Conservation (phyloP, 2,329 filamentous ascomycete species). For the Exophiala oligosperma region DNA sequence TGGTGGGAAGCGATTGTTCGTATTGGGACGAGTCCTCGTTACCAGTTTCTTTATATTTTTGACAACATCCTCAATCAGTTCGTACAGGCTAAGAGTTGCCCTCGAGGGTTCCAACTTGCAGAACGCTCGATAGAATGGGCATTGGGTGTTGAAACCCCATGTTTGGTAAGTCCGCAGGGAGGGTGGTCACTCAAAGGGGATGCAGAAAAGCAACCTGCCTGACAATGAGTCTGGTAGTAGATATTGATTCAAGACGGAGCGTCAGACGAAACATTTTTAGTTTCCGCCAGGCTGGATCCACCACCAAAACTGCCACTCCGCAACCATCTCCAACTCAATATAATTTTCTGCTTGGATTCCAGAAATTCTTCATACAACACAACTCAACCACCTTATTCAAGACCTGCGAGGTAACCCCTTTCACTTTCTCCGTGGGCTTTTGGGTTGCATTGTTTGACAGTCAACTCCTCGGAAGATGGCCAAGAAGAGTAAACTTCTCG, state of each 20-base stretch:
- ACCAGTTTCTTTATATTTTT: no score
- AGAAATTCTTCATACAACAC: neutral
- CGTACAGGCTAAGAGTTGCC: no score
- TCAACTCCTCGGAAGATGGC: conserved; percentile 38
- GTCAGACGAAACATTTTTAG: no score
- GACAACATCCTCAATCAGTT: no score
- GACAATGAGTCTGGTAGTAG: neutral
- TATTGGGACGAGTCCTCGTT: no score
- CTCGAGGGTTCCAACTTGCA: no score
- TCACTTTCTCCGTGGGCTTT: neutral
- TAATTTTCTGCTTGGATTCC: neutral
- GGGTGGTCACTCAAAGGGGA: neutral
- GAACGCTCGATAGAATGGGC: no score
- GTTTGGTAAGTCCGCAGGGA: no score
- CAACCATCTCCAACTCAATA: conserved; percentile 1
- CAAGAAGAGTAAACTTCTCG: conserved; percentile 59
- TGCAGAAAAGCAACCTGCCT: neutral
- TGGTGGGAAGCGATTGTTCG: no score
- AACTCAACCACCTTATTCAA: neutral
- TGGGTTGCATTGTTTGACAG: neutral
- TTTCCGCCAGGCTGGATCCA: neutral
- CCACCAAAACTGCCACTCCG: neutral
- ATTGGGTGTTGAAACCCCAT: no score
- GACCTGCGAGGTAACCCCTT: neutral
- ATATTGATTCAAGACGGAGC: no score